These are phyloP conservation scores for Gynostemma pentaphyllum DNA, from an alignment of 306 rosid species.

Conservation along the genomic window DNA sequence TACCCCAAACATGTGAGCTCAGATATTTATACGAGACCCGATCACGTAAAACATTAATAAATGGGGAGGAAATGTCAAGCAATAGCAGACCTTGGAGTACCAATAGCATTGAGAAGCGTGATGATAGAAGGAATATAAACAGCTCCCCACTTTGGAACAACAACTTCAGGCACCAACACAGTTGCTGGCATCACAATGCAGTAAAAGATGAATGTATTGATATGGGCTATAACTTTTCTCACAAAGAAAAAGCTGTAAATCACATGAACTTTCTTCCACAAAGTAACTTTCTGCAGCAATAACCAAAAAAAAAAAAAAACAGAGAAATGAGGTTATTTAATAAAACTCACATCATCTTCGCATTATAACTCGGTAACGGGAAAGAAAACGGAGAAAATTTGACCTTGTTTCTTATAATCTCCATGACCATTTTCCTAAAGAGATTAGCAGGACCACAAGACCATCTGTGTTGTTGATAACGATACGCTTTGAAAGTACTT, in stretches of 20 bases:
- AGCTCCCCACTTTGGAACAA: constrained; percentile 53
- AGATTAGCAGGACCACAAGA: constrained; percentile 65
- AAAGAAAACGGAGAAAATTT: neutral
- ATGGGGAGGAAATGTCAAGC: neutral
- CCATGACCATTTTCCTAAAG: constrained; percentile 40
- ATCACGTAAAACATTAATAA: too few species aligned
- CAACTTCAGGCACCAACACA: constrained; percentile 45
- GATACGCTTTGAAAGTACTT: constrained; percentile 48
- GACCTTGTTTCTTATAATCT: constrained; percentile 45
- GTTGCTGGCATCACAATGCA: constrained; percentile 51
- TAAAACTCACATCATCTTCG: too few species aligned
- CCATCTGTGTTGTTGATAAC: constrained; percentile 60
- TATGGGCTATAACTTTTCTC: constrained; percentile 43
- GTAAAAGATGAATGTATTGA: constrained; percentile 45
- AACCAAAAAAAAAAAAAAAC: neutral
- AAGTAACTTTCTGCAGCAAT: constrained; percentile 43
- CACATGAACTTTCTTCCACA: constrained; percentile 48
- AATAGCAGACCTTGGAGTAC: constrained; percentile 38
- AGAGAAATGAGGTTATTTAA: too few species aligned
- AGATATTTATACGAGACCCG: too few species aligned
- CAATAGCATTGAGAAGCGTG: constrained; percentile 49
- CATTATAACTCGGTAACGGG: too few species aligned
- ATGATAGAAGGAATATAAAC: constrained; percentile 47
- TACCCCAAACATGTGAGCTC: too few species aligned
- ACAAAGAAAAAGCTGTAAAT: constrained; percentile 55